Conservation (phyloP, 139 green algal species). For the Volvox reticuliferus region DNA sequence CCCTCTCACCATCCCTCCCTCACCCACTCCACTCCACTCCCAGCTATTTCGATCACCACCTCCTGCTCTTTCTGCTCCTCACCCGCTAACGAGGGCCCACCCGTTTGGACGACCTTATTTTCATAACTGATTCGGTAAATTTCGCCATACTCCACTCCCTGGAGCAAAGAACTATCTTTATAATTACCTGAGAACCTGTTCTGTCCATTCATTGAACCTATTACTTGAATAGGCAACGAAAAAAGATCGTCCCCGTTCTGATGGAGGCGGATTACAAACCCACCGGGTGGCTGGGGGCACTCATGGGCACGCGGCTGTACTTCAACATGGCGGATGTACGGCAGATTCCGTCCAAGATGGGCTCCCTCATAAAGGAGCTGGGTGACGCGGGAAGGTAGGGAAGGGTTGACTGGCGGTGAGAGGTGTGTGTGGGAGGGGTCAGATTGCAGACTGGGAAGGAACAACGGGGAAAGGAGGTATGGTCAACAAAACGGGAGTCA, state of each 20-base stretch:
- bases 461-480: too few relatives aligned
- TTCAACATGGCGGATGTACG: constrained; percentile 62
- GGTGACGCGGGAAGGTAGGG: constrained; percentile 48
- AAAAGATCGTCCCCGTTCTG: constrained; percentile 64
- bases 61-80: too few relatives aligned
- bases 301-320: constrained; percentile 73
- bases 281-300: constrained; percentile 67
- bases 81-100: too few relatives aligned
- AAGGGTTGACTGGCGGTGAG: neutral
- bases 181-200: too few relatives aligned
- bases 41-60: too few relatives aligned
- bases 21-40: too few relatives aligned
- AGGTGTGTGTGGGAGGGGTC: neutral
- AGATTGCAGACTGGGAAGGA: neutral
- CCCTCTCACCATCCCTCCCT: neutral
- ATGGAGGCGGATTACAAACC: constrained; percentile 68
- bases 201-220: too few relatives aligned
- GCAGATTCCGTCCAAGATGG: constrained; percentile 51
- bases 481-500: too few relatives aligned
- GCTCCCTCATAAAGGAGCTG: constrained; percentile 61
- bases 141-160: too few relatives aligned
- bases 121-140: too few relatives aligned
- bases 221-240: constrained; percentile 45
- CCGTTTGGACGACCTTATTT: too few relatives aligned
- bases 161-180: too few relatives aligned